Conservation (phyloP, 805 yeast genomes). For the Metschnikowia vanudenii region DNA sequence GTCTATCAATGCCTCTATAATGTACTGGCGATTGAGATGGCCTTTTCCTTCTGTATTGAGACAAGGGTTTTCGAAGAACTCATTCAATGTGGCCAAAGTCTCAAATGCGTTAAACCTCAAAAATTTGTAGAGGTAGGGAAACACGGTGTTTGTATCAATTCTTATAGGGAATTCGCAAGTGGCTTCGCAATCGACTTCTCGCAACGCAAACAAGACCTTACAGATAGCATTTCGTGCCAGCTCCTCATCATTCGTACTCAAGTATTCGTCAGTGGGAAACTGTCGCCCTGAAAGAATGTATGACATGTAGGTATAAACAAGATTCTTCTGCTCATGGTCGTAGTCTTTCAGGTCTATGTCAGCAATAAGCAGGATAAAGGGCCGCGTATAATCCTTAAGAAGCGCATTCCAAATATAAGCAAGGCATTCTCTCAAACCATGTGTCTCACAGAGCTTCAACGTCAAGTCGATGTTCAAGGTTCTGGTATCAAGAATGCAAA, state of each 20-base stretch:
- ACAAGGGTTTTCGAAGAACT: constrained; percentile 76
- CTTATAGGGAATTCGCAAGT: background rate
- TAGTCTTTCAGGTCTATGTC: constrained; percentile 10
- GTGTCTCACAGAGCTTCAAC: constrained; percentile 54
- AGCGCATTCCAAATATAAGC: constrained; percentile 71
- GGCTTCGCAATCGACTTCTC: background rate
- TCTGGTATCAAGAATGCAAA: constrained; percentile 65
- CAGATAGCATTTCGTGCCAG: constrained; percentile 13
- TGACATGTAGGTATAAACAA: constrained; percentile 58
- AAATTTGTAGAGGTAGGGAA: constrained; percentile 66
- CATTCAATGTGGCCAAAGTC: constrained; percentile 68
- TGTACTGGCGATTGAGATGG: constrained; percentile 66
- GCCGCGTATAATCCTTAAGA: constrained; percentile 68
- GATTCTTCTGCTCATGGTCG: constrained; percentile 9
- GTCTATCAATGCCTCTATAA: constrained; percentile 69
- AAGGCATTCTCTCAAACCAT: constrained; percentile 59
- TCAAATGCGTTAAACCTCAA: constrained; percentile 56
- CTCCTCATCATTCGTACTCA: constrained; percentile 28
- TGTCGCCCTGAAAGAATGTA: constrained; percentile 73
- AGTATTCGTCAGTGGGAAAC: constrained; percentile 66
- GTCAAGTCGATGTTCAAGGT: constrained; percentile 79
- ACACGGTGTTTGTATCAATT: constrained; percentile 24
- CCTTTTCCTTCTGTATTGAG: constrained; percentile 59
- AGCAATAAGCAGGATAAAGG: constrained; percentile 56
- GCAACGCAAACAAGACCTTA: constrained; percentile 40